Evolutionary conservation across 2,329 filamentous ascomycete species (phyloP).

Genomic region (Penicillium psychrosexuale): DNA sequence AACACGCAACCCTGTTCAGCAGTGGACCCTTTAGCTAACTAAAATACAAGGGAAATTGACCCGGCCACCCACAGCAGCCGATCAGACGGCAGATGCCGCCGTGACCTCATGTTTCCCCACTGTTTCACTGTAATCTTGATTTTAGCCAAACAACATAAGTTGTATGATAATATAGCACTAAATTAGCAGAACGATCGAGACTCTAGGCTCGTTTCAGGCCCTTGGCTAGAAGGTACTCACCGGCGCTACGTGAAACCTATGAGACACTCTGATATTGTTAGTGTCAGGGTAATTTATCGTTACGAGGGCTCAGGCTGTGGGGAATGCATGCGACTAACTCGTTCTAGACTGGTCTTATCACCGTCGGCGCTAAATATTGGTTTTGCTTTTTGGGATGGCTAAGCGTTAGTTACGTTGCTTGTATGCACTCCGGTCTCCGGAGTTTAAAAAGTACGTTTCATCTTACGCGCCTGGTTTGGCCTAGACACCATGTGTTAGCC

Average conservation of each 20-base stretch:
- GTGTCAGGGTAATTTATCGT: neutral
- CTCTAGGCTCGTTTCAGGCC: neutral
- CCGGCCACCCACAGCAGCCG: slow-evolving; percentile 1
- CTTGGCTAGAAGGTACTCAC: neutral
- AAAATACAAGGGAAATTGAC: neutral
- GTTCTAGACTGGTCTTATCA: neutral
- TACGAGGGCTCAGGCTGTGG: neutral
- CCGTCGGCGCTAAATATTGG: neutral
- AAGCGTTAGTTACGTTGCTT: neutral
- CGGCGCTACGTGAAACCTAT: slow-evolving; percentile 6
- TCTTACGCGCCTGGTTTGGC: neutral
- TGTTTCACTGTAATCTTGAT: slow-evolving; percentile 18
- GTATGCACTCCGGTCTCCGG: neutral
- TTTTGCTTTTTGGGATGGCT: neutral
- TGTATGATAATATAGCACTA: neutral
- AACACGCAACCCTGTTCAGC: neutral
- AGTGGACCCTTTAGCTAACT: neutral
- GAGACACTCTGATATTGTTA: neutral
- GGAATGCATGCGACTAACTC: neutral
- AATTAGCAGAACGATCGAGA: neutral
- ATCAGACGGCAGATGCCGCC: slow-evolving; percentile 22
- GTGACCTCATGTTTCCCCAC: slow-evolving; percentile 23
- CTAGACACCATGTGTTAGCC: neutral
- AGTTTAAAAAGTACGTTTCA: neutral
- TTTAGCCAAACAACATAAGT: neutral